A percentile compares a stretch with the other conserved stretches of the same genome.
phyloP scores from a whole-genome alignment of 441 rosid genomes.

The Theobroma grandiflorum region DNA sequence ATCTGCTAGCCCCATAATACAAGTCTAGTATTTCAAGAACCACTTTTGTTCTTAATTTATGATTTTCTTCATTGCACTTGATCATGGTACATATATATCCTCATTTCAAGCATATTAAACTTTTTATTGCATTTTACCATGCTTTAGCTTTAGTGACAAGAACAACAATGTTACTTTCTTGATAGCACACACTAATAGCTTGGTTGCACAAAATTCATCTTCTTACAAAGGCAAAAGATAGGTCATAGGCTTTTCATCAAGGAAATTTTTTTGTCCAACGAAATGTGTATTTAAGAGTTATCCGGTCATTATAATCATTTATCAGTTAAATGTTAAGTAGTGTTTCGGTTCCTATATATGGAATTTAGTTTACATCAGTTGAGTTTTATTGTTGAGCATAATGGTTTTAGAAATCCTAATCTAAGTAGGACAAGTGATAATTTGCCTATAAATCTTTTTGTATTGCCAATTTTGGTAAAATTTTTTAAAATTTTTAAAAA shows the following conservation, averaged over 20 bases:
- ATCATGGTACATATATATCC: neutral
- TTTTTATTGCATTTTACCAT: neutral
- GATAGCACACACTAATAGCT: neutral
- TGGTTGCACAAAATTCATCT: neutral
- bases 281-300: neutral
- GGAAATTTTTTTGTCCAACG: neutral
- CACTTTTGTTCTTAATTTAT: neutral
- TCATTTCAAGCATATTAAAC: neutral
- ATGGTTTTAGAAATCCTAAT: neutral
- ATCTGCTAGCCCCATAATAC: neutral
- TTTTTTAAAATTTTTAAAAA: neutral
- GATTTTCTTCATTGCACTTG: neutral
- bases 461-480: neutral
- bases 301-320: neutral
- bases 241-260: neutral
- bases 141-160: neutral
- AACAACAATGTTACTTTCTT: neutral
- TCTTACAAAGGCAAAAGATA: neutral
- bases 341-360: neutral
- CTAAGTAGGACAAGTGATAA: neutral
- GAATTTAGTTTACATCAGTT: neutral
- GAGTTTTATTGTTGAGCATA: neutral
- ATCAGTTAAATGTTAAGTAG: neutral
- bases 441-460: neutral
- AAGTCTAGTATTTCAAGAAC: neutral